A percentile compares a stretch with the other conserved stretches of the same genome.
These are phyloP conservation scores for Hypoxylon sp. DNA, from an alignment of 2,329 filamentous ascomycete genomes.

Conservation along the genomic window DNA sequence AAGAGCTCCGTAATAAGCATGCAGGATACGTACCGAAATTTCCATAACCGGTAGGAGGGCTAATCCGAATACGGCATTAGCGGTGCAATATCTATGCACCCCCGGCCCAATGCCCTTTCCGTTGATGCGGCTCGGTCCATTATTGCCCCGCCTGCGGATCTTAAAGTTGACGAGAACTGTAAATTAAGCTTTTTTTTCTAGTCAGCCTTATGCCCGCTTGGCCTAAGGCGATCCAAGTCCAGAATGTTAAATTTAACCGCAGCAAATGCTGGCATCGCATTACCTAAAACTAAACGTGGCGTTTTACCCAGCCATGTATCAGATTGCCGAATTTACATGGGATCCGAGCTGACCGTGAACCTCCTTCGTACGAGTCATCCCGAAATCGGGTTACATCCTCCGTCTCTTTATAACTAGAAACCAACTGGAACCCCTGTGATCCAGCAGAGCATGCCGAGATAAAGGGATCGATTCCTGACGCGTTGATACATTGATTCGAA, in stretches of 20 bases:
- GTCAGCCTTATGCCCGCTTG: not conserved
- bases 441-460: not conserved
- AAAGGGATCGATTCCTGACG: no score
- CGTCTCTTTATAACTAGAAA: no score
- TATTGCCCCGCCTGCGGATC: slow-evolving; percentile 16
- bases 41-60: slow-evolving; percentile 11
- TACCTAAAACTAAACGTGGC: not conserved
- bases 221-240: not conserved
- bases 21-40: slow-evolving; percentile 21
- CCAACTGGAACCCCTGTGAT: no score
- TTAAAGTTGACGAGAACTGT: not conserved
- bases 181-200: not conserved
- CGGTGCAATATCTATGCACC: not conserved
- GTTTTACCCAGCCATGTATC: no score
- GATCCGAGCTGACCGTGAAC: no score
- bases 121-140: slow-evolving; percentile 16
- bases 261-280: not conserved
- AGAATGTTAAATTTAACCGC: slow-evolving; percentile 7
- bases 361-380: not conserved
- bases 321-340: no score
- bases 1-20: slow-evolving; percentile 12
- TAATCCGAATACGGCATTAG: slow-evolving; percentile 9
- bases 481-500: not conserved
- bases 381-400: not conserved
- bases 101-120: slow-evolving; percentile 19